phyloP scores from a whole-genome alignment of 2,329 filamentous ascomycete genomes.

The Colletotrichum scovillei region DNA sequence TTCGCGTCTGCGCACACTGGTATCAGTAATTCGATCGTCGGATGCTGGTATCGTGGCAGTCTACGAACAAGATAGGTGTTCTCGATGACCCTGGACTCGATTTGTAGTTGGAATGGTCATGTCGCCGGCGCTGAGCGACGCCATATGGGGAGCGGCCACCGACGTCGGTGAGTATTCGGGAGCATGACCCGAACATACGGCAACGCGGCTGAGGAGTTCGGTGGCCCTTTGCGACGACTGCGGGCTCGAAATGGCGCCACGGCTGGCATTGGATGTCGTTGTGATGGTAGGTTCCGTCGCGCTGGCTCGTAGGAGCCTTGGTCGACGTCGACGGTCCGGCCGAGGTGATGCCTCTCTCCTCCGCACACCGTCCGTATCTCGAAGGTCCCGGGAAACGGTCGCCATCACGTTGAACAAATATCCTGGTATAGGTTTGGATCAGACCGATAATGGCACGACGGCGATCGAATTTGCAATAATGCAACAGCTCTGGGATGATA shows the following conservation, averaged over 20 bases:
- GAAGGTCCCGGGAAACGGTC: slow-evolving; percentile 25
- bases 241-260: slow-evolving; percentile 61
- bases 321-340: slow-evolving; percentile 55
- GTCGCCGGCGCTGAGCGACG: slow-evolving; percentile 50
- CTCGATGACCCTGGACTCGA: slow-evolving; percentile 25
- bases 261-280: slow-evolving; percentile 61
- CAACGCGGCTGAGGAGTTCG: slow-evolving; percentile 66
- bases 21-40: slow-evolving; percentile 1
- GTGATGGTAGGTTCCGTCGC: slow-evolving; percentile 70
- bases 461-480: slow-evolving; percentile 4
- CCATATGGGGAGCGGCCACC: slow-evolving; percentile 48
- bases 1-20: slow-evolving; percentile 22
- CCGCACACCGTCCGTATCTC: slow-evolving; percentile 16
- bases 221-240: slow-evolving; percentile 63
- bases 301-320: slow-evolving; percentile 64
- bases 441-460: background rate
- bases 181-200: slow-evolving; percentile 52
- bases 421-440: background rate
- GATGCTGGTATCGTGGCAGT: background rate
- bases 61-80: slow-evolving; percentile 28
- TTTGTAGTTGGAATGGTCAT: slow-evolving; percentile 42
- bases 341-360: slow-evolving; percentile 55
- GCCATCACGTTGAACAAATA: slow-evolving; percentile 6
- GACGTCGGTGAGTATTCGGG: slow-evolving; percentile 32
- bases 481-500: background rate